phyloP scores from a whole-genome alignment of 768 basidiomycete species.

The Tricholoma matsutake region DNA sequence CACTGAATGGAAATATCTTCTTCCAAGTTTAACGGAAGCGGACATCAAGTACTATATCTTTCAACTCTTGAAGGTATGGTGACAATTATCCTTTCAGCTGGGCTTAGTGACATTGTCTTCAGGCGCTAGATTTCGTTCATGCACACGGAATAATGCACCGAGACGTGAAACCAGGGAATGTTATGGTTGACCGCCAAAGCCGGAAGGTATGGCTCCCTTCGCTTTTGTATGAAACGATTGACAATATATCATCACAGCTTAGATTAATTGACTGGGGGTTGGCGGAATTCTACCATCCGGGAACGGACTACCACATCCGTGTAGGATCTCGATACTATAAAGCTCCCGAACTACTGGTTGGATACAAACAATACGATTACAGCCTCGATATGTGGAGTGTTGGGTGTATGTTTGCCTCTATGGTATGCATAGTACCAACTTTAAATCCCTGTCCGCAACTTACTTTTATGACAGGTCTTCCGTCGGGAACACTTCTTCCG shows the following conservation, averaged over 20 bases:
- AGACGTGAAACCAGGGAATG: conserved; percentile 48
- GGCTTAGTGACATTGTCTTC: background rate
- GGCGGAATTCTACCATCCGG: conserved; percentile 73
- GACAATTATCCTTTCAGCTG: background rate
- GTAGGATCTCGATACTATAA: conserved; percentile 75
- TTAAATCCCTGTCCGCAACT: background rate
- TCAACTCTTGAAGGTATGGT: conserved; percentile 53
- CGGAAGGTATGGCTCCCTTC: conserved; percentile 43
- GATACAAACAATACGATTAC: conserved; percentile 71
- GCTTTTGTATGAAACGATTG: background rate
- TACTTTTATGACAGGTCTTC: conserved; percentile 48
- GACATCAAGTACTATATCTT: conserved; percentile 69
- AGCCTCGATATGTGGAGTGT: conserved; percentile 72
- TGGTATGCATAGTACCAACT: conserved; percentile 42
- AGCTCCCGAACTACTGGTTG: conserved; percentile 68
- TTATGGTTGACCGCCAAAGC: conserved; percentile 69
- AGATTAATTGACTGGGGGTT: conserved; percentile 74
- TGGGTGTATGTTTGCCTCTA: conserved; percentile 72
- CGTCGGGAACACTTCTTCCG: conserved; percentile 75
- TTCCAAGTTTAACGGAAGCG: conserved; percentile 53
- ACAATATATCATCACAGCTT: conserved; percentile 30
- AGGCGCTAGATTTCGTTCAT: conserved; percentile 69
- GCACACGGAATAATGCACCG: conserved; percentile 73
- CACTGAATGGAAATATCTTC: conserved; percentile 62
- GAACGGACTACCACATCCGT: conserved; percentile 67